phyloP scores from a whole-genome alignment of 2,329 filamentous ascomycete species.

The Diplodia intermedia region DNA sequence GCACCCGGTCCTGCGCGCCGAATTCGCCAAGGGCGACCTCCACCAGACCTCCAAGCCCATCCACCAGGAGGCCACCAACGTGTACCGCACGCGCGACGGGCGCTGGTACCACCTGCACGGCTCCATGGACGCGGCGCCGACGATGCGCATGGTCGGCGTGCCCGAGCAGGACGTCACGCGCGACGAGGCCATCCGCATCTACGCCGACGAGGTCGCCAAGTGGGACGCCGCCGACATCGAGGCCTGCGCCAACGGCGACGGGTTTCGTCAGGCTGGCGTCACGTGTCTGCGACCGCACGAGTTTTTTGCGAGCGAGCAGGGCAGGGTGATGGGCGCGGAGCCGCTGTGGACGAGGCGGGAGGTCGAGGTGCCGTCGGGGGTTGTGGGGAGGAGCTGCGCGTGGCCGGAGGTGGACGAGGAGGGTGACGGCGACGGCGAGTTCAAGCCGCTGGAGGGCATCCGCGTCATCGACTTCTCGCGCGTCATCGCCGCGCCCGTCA shows the following conservation, averaged over 20 bases:
- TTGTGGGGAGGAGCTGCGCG: background rate
- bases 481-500: conserved; percentile 57
- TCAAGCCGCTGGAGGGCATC: conserved; percentile 54
- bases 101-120: conserved; percentile 58
- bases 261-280: conserved; percentile 51
- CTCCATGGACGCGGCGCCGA: conserved; percentile 51
- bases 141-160: conserved; percentile 47
- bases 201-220: conserved; percentile 44
- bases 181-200: conserved; percentile 46
- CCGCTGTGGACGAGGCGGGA: conserved; percentile 15
- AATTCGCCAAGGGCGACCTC: conserved; percentile 39
- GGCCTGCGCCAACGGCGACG: conserved; percentile 43
- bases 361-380: background rate
- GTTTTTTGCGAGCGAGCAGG: conserved; percentile 49
- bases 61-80: conserved; percentile 49
- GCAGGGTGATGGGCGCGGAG: conserved; percentile 24
- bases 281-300: conserved; percentile 50
- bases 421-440: background rate
- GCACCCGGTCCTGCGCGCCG: conserved; percentile 34
- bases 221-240: conserved; percentile 48
- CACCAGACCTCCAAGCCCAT: conserved; percentile 35
- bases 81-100: conserved; percentile 56
- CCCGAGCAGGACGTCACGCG: conserved; percentile 33
- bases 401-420: conserved; percentile 8
- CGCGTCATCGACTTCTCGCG: conserved; percentile 60